Evolutionary conservation across 805 yeast genomes (phyloP).

Genomic region (Starmera dryadoides): DNA sequence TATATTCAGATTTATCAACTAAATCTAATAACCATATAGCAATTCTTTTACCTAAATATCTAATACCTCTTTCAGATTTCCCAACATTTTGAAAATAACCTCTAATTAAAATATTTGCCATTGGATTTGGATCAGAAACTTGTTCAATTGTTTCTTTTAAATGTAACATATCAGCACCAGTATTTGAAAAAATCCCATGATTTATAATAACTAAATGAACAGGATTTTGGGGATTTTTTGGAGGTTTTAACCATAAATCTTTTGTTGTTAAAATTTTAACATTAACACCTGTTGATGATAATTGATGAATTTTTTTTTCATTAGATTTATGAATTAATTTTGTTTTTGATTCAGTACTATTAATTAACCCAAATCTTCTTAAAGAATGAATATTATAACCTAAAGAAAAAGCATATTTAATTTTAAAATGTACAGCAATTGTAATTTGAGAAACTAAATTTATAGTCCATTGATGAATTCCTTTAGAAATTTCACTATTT

Average conservation of each 20-base stretch:
- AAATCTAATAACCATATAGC: slow-evolving; percentile 53
- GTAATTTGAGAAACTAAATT: slow-evolving; percentile 79
- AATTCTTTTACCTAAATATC: slow-evolving; percentile 73
- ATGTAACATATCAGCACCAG: slow-evolving; percentile 84
- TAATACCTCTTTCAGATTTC: slow-evolving; percentile 83
- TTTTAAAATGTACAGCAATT: slow-evolving; percentile 60
- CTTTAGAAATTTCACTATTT: slow-evolving; percentile 27
- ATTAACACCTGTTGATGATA: slow-evolving; percentile 6
- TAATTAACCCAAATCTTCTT: slow-evolving; percentile 8
- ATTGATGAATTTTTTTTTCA: not conserved
- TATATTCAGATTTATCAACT: slow-evolving; percentile 35
- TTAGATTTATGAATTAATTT: not conserved
- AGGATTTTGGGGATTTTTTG: slow-evolving; percentile 41
- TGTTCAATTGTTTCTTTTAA: slow-evolving; percentile 73
- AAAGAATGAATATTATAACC: slow-evolving; percentile 32
- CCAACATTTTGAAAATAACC: slow-evolving; percentile 83
- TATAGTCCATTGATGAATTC: slow-evolving; percentile 60
- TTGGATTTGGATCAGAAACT: slow-evolving; percentile 7
- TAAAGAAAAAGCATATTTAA: slow-evolving; percentile 57
- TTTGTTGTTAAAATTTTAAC: slow-evolving; percentile 45
- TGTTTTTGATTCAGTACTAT: no score
- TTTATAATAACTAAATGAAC: slow-evolving; percentile 80
- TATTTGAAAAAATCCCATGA: slow-evolving; percentile 89
- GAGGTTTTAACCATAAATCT: slow-evolving; percentile 73
- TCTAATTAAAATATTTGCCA: slow-evolving; percentile 59